Evolutionary conservation across 1,139 yeast genomes (phyloP).

Genomic region (Wickerhamomyces sp.): DNA sequence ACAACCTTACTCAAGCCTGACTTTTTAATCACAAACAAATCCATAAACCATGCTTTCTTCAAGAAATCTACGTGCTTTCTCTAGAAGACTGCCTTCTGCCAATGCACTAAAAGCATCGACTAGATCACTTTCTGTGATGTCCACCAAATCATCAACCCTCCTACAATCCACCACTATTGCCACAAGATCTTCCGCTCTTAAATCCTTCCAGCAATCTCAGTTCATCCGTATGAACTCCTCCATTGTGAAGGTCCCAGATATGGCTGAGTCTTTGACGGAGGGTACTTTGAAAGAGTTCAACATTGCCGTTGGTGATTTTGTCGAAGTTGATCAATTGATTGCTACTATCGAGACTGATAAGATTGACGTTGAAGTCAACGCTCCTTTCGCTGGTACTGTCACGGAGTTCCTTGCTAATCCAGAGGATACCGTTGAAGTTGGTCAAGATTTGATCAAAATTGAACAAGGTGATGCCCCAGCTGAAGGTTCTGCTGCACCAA

Average conservation of each 20-base stretch:
- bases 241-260: constrained; percentile 87
- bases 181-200: constrained; percentile 1
- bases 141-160: constrained; percentile 2
- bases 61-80: constrained; percentile 18
- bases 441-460: constrained; percentile 85
- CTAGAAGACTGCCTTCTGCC: constrained; percentile 12
- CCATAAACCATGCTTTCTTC: constrained; percentile 17
- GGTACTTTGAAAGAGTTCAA: constrained; percentile 85
- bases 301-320: constrained; percentile 83
- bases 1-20: no score
- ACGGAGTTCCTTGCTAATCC: constrained; percentile 77
- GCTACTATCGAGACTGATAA: constrained; percentile 99
- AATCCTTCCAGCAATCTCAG: constrained; percentile 5
- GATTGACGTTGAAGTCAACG: constrained; percentile 94
- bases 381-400: constrained; percentile 90
- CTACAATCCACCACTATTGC: neutral
- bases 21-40: no score
- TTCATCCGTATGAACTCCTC: constrained; percentile 29
- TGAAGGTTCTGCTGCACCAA: constrained; percentile 41
- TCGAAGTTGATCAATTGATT: constrained; percentile 80
- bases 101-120: constrained; percentile 1
- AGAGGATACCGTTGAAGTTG: constrained; percentile 94
- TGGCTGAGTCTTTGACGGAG: constrained; percentile 98
- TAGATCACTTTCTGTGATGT: constrained; percentile 1
- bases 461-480: constrained; percentile 87